Base-by-base conservation (phyloP, 2,329 filamentous ascomycete genomes). In the Acephala macrosclerotiorum region DNA sequence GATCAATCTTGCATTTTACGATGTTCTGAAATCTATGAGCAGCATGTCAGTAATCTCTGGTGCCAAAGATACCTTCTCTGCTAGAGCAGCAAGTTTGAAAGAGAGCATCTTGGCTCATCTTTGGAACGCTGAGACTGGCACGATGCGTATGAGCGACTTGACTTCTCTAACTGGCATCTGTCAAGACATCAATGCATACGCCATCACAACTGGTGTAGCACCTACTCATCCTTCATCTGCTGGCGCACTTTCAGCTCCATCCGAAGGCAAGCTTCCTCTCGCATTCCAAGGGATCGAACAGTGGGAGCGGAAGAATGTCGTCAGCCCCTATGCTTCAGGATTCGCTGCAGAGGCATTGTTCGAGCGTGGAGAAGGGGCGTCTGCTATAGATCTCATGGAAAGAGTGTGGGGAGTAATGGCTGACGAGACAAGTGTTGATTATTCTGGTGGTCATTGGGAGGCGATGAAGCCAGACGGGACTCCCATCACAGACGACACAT, bases 371-470 rank as follows among this genome's bases (percentile, higher is more conserved):
- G 40, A 67, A 16, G 67, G 67, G 6, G 11, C 35, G 7, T 53
- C 58, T 18, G 70, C 69, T 4, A 29, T 71, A 3, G 57, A 70
- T 22, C 51, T 71, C 1, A 61, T 72, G 6, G 59, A 72, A 45
- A 59, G 61, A 18, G 66, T 73, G 7, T 73, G 71, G 70, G 69
- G 68, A 9, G 25, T 60, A 3, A 73, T 72, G 70, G 63, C 68
- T n/a, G 60, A 72, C 49, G 38, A 61, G n/a, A 26, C 64, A 29
- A 66, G 59, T 25, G 58, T 42, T 2, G 66, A 72, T 56, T 71
- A 72, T 33, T 73, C 70, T 7, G 70, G 66, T 26, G 70, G 69
- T 11, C 70, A 73, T 59, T 72, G 70, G 69, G 70, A 70, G 45
- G 66, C 70, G 14, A 71, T 71, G 65, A 69, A 67, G n/a, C 59